Evolutionary conservation across 129 eudicot genomes (phyloP).

Genomic region (Artemisia argyi): DNA sequence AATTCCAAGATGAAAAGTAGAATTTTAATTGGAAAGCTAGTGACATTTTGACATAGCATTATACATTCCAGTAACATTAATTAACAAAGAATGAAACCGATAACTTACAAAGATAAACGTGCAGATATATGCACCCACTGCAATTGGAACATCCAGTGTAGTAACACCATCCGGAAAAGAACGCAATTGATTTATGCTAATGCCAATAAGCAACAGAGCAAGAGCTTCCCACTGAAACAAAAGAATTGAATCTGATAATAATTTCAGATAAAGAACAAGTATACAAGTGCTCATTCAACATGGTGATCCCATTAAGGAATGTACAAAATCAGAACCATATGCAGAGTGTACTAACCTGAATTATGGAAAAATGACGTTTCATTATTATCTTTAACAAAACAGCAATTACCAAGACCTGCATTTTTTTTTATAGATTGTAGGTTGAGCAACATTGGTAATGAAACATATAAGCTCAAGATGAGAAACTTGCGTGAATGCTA

Average conservation of each 20-base stretch:
- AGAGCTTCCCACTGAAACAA: constrained; percentile 96
- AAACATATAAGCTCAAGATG: neutral
- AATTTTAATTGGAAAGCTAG: constrained; percentile 1
- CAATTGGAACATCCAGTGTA: constrained; percentile 88
- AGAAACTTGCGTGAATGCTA: constrained; percentile 9
- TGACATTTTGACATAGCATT: constrained; percentile 11
- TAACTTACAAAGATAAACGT: constrained; percentile 87
- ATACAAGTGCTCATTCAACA: too few relatives aligned
- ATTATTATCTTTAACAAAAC: constrained; percentile 76
- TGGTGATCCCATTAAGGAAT: too few relatives aligned
- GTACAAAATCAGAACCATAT: neutral
- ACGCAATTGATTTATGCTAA: constrained; percentile 88
- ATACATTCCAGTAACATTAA: constrained; percentile 19
- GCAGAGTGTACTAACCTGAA: constrained; percentile 62
- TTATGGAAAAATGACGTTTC: constrained; percentile 89
- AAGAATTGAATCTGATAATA: neutral
- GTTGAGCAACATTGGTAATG: too few relatives aligned
- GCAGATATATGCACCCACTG: constrained; percentile 84
- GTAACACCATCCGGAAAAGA: constrained; percentile 79
- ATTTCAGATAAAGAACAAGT: too few relatives aligned
- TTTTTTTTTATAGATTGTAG: neutral
- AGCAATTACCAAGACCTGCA: constrained; percentile 96
- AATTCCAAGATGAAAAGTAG: too few relatives aligned
- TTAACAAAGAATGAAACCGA: constrained; percentile 19
- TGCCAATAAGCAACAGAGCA: constrained; percentile 94